These are phyloP conservation scores for Pythium dissotocum DNA, from an alignment of 352 stramenopile species.

Conservation along the genomic window DNA sequence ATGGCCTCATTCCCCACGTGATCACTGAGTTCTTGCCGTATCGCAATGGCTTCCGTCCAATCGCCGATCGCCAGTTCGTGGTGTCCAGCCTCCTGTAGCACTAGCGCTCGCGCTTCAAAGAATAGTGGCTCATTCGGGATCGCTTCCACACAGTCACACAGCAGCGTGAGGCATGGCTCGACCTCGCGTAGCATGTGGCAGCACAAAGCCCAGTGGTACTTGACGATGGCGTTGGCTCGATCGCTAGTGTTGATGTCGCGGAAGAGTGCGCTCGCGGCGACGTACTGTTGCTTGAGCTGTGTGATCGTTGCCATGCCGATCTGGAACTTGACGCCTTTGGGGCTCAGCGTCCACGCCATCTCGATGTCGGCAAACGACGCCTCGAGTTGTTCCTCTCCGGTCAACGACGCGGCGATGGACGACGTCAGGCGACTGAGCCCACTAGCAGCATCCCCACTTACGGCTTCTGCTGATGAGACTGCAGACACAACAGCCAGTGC, in stretches of 20 bases:
- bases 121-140: constrained; percentile 61
- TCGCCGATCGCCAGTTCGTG: constrained; percentile 58
- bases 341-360: constrained; percentile 65
- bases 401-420: constrained; percentile 20
- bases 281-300: constrained; percentile 57
- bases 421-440: not conserved
- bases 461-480: not conserved
- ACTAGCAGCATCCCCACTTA: not conserved
- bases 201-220: constrained; percentile 66
- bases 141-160: constrained; percentile 56
- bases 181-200: constrained; percentile 48
- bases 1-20: not conserved
- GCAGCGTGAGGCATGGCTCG: constrained; percentile 45
- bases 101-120: constrained; percentile 50
- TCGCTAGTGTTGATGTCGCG: constrained; percentile 33
- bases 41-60: constrained; percentile 36
- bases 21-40: constrained; percentile 9
- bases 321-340: constrained; percentile 47
- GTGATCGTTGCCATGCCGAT: constrained; percentile 78
- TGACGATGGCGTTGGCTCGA: constrained; percentile 45
- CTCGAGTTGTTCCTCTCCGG: constrained; percentile 56
- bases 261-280: constrained; percentile 43
- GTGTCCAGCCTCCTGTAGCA: constrained; percentile 57
- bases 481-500: not conserved
- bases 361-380: constrained; percentile 76